Evolutionary conservation across 2,329 filamentous ascomycete genomes (phyloP).

Genomic region (Fusarium cyanostomum): DNA sequence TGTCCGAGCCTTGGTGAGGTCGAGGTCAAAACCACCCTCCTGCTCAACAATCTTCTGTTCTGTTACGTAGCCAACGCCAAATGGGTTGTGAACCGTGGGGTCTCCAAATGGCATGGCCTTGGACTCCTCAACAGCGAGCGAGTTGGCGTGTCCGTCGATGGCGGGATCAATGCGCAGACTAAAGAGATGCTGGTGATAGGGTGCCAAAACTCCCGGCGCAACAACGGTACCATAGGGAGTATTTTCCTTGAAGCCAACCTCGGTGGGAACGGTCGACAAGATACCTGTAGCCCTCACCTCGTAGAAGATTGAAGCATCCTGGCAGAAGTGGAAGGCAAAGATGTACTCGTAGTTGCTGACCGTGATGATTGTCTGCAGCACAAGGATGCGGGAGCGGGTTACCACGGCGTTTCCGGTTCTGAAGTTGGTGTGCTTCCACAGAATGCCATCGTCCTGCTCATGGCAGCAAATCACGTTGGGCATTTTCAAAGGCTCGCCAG

Average conservation of each 20-base stretch:
- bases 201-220: constrained; percentile 67
- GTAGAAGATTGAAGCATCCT: constrained; percentile 56
- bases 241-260: constrained; percentile 60
- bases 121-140: constrained; percentile 54
- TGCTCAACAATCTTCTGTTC: constrained; percentile 53
- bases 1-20: constrained; percentile 57
- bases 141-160: constrained; percentile 67
- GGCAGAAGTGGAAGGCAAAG: constrained; percentile 59
- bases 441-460: constrained; percentile 59
- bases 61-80: constrained; percentile 58
- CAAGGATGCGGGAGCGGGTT: constrained; percentile 63
- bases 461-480: constrained; percentile 51
- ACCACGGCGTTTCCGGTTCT: constrained; percentile 65
- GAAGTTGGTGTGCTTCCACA: constrained; percentile 71
- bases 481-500: constrained; percentile 45
- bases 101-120: constrained; percentile 53
- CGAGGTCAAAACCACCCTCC: constrained; percentile 60
- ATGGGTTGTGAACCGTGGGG: constrained; percentile 59
- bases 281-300: constrained; percentile 56
- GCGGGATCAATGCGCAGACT: constrained; percentile 72
- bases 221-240: constrained; percentile 69
- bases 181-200: constrained; percentile 76
- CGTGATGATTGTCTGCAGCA: constrained; percentile 70
- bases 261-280: constrained; percentile 55
- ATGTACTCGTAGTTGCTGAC: constrained; percentile 70